Base-by-base conservation (phyloP, 495 filamentous ascomycete genomes). In the Aspergillus egyptiacus region DNA sequence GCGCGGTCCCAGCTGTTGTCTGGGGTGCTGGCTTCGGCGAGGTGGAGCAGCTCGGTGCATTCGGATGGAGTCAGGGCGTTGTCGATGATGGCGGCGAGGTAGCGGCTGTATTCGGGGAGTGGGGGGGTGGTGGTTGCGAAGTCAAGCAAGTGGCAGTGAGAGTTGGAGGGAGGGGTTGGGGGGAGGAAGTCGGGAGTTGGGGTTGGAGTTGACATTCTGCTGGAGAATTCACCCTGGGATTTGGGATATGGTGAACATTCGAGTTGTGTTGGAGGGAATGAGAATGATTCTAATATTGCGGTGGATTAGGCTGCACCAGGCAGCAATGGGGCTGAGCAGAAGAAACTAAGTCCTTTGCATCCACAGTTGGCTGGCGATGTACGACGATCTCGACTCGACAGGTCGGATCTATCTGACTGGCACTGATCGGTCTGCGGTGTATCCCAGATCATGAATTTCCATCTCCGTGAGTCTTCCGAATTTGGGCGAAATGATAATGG, bases 41-140 rank as follows among this genome's bases (percentile, higher is more conserved):
- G 60, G 8, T 55, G 46, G 24, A 84, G 55, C 2, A 89, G 67
- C 10, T 71, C 62, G 0, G 69, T 62, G 69, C 84, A 87, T 68
- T 87, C 85, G 5, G 61, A 54, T 28, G 72, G 71, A 20, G 74
- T 80, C 36, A 88, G 53, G 32, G 82, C 73, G 53, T 85, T 68
- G 68, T 88, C 83, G 8, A 87, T 73, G 0, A 87, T 65, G 24
- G 72, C 75, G 13, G 85, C 85, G 51, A 81, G 80, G 27, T 66
- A 54, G 32, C 67, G 62, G 36, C 70, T 68, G 66, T 76, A 81
- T 53, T 80, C 74, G 2, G 75, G 75, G 7, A 89, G 56, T 0
- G 70, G 56, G 6, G 70, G 68, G 13, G 44, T 51, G 25, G 75
- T 72, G 13, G 63, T 56, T n/a, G 57, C 28, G 61, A 79, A 83